Evolutionary conservation across 306 rosid genomes (phyloP).

Genomic region (Lagenaria siceraria): DNA sequence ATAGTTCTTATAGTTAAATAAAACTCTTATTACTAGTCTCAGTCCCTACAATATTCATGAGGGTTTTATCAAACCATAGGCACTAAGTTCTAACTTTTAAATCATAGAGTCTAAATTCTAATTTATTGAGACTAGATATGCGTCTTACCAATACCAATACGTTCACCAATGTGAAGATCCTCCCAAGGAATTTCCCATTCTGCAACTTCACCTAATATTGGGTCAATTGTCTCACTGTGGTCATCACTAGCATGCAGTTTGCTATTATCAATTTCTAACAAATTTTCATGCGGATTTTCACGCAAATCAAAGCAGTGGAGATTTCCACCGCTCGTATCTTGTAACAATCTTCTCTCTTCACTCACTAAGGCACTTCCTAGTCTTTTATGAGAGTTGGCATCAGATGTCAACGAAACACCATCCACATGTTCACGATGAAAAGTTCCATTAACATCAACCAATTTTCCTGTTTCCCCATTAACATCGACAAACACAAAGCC

Average conservation of each 20-base stretch:
- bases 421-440: slow-evolving; percentile 23
- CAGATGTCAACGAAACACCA: slow-evolving; percentile 11
- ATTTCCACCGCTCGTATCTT: slow-evolving; percentile 21
- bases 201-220: slow-evolving; percentile 53
- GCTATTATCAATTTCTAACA: slow-evolving; percentile 23
- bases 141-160: slow-evolving; percentile 95
- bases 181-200: slow-evolving; percentile 98
- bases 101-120: no score
- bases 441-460: slow-evolving; percentile 16
- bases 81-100: no score
- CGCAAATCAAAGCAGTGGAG: slow-evolving; percentile 18
- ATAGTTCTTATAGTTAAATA: no score
- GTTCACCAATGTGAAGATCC: slow-evolving; percentile 92
- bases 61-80: no score
- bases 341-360: slow-evolving; percentile 30
- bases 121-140: background rate
- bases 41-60: no score
- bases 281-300: slow-evolving; percentile 24
- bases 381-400: slow-evolving; percentile 12
- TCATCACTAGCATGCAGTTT: slow-evolving; percentile 22
- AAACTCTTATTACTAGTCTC: no score
- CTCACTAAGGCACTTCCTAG: slow-evolving; percentile 9
- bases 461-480: slow-evolving; percentile 23
- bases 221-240: slow-evolving; percentile 32
- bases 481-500: slow-evolving; percentile 25